A percentile compares a stretch with the other conserved stretches of the same genome.
Conservation (phyloP, 2,329 filamentous ascomycete species). For the Elsinoe fawcettii region DNA sequence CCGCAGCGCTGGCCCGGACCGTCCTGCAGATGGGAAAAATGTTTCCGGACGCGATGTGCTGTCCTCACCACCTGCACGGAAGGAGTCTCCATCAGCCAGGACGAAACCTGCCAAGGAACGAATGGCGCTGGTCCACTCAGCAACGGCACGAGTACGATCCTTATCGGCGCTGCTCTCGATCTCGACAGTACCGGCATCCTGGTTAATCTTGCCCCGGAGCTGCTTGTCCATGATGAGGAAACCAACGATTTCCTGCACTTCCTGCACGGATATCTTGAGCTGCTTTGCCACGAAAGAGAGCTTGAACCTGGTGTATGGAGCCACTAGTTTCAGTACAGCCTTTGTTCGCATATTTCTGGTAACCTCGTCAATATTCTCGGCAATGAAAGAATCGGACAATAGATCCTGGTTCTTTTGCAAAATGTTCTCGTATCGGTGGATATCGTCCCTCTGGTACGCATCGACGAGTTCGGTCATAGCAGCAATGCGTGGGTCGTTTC, state of each 20-base stretch:
- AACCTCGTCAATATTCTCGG: constrained; percentile 98
- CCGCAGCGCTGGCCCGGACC: not conserved
- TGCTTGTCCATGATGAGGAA: constrained; percentile 88
- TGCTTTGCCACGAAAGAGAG: constrained; percentile 79
- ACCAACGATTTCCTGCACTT: constrained; percentile 92
- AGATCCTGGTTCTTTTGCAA: constrained; percentile 83
- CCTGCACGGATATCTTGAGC: constrained; percentile 73
- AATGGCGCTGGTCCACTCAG: constrained; percentile 64
- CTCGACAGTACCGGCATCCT: constrained; percentile 74
- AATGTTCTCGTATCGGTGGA: constrained; percentile 82
- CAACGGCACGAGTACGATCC: constrained; percentile 65
- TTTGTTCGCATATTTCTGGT: constrained; percentile 97
- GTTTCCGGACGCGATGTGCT: constrained; percentile 5
- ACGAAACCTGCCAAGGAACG: constrained; percentile 61
- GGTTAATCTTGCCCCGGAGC: constrained; percentile 80
- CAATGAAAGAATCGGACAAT: constrained; percentile 86
- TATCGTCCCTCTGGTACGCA: constrained; percentile 91
- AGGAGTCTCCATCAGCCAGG: constrained; percentile 71
- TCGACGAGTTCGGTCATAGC: constrained; percentile 97
- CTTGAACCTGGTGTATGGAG: constrained; percentile 89
- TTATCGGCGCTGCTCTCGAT: constrained; percentile 67
- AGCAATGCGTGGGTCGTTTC: constrained; percentile 85
- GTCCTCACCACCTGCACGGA: constrained; percentile 47
- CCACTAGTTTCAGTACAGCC: constrained; percentile 84
- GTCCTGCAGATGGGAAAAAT: constrained; percentile 13